Evolutionary conservation across 805 yeast genomes (phyloP), one percentile per base, ranked within the genome.

Genomic region (Saccharomyces kudriavzevii): DNA sequence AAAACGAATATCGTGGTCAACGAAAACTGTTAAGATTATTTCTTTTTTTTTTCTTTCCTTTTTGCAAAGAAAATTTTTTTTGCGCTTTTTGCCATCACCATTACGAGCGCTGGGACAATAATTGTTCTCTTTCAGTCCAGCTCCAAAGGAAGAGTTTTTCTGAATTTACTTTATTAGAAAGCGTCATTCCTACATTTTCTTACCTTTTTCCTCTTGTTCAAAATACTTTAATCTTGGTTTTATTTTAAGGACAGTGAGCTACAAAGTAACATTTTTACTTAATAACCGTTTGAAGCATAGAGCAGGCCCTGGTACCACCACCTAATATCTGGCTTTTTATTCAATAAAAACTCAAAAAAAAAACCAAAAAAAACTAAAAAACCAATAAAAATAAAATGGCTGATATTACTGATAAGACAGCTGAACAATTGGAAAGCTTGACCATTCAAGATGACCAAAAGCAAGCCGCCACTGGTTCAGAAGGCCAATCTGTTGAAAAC

Each of bases 401-500:
- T 63, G 72, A 70, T 59, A 64, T 70, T 53, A 64, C 72, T 63
- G 73, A 70, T 51, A 65, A 67, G 59, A 62, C 71, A 52, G 69
- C 65, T 54, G 70, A 69, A 58, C 70, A 69, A 62, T 63, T 70
- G 61, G 71, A 65, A 57, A 62, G 68, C 54, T 60, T 70, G 56
- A 62, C 60, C 47, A 64, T 70, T 55, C 61, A 63, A 51, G 71
- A 69, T 49, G 67, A 67, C 35, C 65, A 68, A 52, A 62, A 57
- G 43, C 50, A 72, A 55, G 71, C 73, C 49, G 64, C 70, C 49
- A 61, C 65, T 49, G 55, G 62, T 48, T 61, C 60, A 51, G 62
- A 52, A 29, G 64, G 58, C 52, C 62, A 61, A 48, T 47, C 52
- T 35, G 49, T 78, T 59, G 76, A 82, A 52, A 85, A 80, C 67